Conservation (phyloP, 208 protist genomes). For the Crithidia thermophila region DNA sequence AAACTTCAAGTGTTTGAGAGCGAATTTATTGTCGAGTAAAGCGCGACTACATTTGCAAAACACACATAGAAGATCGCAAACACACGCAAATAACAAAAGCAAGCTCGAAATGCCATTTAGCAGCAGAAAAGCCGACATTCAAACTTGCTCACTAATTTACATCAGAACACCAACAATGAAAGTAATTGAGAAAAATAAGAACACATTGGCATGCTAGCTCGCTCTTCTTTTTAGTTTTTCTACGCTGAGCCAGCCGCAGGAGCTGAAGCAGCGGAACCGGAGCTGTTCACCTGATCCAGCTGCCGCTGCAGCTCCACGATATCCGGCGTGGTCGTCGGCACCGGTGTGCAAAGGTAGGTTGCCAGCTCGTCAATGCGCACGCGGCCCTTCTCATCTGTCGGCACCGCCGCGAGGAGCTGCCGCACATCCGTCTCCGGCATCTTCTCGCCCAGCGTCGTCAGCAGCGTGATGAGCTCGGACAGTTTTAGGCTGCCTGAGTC, state of each 20-base stretch:
- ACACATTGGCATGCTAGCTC: background rate
- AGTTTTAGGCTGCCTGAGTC: conserved; percentile 74
- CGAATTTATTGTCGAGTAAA: too few relatives aligned
- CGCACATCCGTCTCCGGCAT: conserved; percentile 87
- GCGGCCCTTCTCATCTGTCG: conserved; percentile 69
- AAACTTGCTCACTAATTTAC: too few relatives aligned
- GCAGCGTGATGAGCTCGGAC: conserved; percentile 81
- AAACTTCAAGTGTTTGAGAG: too few relatives aligned
- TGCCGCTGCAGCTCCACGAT: conserved; percentile 88
- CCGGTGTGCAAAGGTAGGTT: conserved; percentile 83
- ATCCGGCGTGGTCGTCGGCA: conserved; percentile 85
- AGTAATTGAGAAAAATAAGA: background rate
- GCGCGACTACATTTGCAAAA: too few relatives aligned
- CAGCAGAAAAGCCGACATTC: too few relatives aligned
- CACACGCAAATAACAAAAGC: too few relatives aligned
- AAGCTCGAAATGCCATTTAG: too few relatives aligned
- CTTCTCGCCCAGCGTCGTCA: conserved; percentile 89
- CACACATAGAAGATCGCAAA: too few relatives aligned
- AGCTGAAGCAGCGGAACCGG: background rate
- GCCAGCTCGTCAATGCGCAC: conserved; percentile 85
- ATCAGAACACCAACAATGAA: too few relatives aligned
- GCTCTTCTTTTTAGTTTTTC: background rate
- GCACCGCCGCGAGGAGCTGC: conserved; percentile 82
- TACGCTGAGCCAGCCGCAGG: background rate
- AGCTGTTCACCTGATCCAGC: conserved; percentile 32